Conservation (phyloP, 2,329 filamentous ascomycete species). For the Fusarium equiseti region DNA sequence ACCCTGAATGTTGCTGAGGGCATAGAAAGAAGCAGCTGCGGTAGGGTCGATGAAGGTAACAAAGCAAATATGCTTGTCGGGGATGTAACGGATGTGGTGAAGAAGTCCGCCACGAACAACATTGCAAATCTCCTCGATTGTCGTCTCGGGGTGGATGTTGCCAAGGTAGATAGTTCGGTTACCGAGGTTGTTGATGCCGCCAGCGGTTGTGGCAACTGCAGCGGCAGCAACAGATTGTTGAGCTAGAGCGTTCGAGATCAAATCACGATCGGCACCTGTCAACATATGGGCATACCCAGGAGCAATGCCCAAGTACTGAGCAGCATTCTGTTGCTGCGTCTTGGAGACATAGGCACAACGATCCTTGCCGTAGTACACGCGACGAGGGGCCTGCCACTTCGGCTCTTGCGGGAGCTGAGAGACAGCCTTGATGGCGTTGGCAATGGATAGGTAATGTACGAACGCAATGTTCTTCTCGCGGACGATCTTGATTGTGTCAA, state of each 20-base stretch:
- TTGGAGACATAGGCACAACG: conserved; percentile 98
- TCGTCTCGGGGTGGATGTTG: conserved; percentile 99
- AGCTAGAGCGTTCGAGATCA: conserved; percentile 95
- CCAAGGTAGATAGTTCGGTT: conserved; percentile 98
- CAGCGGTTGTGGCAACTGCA: conserved; percentile 94
- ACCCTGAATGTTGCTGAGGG: conserved; percentile 95
- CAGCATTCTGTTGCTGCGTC: conserved; percentile 98
- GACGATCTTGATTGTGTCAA: conserved; percentile 98
- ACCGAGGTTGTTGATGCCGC: conserved; percentile 95
- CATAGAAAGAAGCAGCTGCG: conserved; percentile 97
- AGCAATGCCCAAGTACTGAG: conserved; percentile 96
- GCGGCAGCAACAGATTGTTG: conserved; percentile 98
- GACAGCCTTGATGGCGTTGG: conserved; percentile 98
- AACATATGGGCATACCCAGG: conserved; percentile 96
- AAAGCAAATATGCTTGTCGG: conserved; percentile 99
- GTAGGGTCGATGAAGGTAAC: conserved; percentile 99
- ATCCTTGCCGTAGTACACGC: conserved; percentile 99
- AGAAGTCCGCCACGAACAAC: conserved; percentile 95
- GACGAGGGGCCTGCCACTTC: conserved; percentile 95
- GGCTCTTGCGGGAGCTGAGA: conserved; percentile 94
- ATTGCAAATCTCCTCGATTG: conserved; percentile 99
- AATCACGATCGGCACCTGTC: conserved; percentile 93
- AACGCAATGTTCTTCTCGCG: conserved; percentile 98
- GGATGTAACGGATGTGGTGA: conserved; percentile 98
- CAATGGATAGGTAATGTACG: conserved; percentile 96